These are phyloP conservation scores for Paramecium tetraurelia DNA, from an alignment of 73 alveolate genomes.

Conservation along the genomic window DNA sequence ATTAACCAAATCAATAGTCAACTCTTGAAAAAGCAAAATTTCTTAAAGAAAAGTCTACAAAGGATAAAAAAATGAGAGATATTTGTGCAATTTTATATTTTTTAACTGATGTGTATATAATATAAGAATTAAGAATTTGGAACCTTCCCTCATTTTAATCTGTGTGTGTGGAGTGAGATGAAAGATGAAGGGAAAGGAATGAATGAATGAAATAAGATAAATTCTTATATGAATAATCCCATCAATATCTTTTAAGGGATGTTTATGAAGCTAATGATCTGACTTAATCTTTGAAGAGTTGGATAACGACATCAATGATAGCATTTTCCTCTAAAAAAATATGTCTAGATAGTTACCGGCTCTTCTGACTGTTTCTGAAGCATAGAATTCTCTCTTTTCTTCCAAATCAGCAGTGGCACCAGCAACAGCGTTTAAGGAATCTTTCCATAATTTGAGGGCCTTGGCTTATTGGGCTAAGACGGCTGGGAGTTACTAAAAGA, in stretches of 20 bases:
- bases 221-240: not conserved
- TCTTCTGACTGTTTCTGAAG: constrained; percentile 43
- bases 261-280: constrained; percentile 51
- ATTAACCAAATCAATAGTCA: not conserved
- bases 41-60: not conserved
- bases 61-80: not conserved
- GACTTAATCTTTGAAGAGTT: constrained; percentile 45
- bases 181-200: not conserved
- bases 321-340: constrained; percentile 44
- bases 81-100: not conserved
- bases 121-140: not conserved
- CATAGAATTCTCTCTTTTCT: constrained; percentile 57
- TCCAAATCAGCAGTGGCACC: constrained; percentile 53
- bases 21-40: not conserved
- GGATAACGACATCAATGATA: constrained; percentile 42
- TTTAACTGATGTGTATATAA: not conserved
- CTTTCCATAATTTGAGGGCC: constrained; percentile 38
- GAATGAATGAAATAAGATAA: constrained; percentile 21
- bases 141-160: not conserved
- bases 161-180: not conserved
- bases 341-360: not conserved
- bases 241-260: constrained; percentile 52
- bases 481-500: constrained; percentile 21
- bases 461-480: constrained; percentile 45
- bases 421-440: constrained; percentile 45